Base-by-base conservation (phyloP, 2,329 filamentous ascomycete species). In the Neopestalotiopsis rosae region DNA sequence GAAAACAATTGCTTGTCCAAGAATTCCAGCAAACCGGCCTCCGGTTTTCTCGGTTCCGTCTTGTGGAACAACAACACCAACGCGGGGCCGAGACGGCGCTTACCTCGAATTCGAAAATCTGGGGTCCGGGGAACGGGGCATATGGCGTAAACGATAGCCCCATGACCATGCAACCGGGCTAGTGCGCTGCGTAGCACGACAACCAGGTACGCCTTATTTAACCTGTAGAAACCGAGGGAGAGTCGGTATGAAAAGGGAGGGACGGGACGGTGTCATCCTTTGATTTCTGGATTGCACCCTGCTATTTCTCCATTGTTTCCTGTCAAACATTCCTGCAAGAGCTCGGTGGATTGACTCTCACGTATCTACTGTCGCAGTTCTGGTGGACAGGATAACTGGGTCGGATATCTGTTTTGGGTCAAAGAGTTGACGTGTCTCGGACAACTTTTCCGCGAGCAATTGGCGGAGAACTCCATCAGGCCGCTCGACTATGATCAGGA, bases 141-240 rank as follows among this genome's bases (percentile, higher is more conserved):
- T 38, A 62, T 62, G 32, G 45, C 32, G 10, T 30, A 30, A 34
- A 38, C 30, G 30, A 20, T 40, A 40, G 17, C 30, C 59, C 59
- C 59, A 34, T 62, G 59, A 62, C 34, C 59, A 62, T 62, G 59
- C 59, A 62, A 17, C 59, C 59, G 34, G 59, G 34, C 59, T 40
- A 61, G 24, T 59, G 32, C 30, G 20, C 34, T 62, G n/a, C n/a
- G 17, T 38, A 38, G 58, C 28, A 24, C 28, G n/a, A 30, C 20
- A 12, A 17, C 20, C 20, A 28, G 24, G 24, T 38, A 38, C 57
- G 20, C 32, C 32, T 62, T 30, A 34, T 32, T 40, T 62, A 42
- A 52, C 20, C 45, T 52, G 45, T 52, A 17, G 17, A 17, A n/a
- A 52, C 34, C 59, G 30, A 40, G 28, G 13, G 30, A 17, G 59